Evolutionary conservation across 495 filamentous ascomycete genomes (phyloP).

Genomic region (Penicillium goetzii): DNA sequence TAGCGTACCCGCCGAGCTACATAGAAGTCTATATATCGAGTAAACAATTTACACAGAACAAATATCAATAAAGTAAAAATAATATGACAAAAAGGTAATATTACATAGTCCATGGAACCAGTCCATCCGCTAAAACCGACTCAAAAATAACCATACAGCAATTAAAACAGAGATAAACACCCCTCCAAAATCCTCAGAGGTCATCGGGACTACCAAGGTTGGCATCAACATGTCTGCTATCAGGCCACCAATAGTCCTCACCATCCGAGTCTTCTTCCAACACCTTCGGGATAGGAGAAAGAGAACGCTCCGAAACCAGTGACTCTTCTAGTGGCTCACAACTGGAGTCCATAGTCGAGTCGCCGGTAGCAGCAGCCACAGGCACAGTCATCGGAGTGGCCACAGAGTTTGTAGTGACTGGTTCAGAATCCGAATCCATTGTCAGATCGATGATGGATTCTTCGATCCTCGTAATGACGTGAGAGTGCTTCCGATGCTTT

Average conservation of each 20-base stretch:
- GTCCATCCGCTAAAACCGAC: constrained; percentile 1
- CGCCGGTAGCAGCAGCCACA: background rate
- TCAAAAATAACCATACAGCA: background rate
- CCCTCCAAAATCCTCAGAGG: background rate
- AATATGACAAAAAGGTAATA: background rate
- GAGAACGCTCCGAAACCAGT: background rate
- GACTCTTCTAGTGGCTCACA: background rate
- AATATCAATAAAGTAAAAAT: background rate
- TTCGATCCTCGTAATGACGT: constrained; percentile 19
- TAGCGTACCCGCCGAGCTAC: too few species aligned
- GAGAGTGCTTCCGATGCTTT: constrained; percentile 7
- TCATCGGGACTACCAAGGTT: constrained; percentile 26
- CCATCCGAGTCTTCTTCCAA: constrained; percentile 34
- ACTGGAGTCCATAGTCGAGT: background rate
- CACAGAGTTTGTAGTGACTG: background rate
- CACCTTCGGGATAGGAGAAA: constrained; percentile 4
- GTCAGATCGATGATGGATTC: constrained; percentile 38
- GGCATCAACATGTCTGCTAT: constrained; percentile 35
- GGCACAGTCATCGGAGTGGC: background rate
- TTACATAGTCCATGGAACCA: background rate
- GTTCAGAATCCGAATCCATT: constrained; percentile 22
- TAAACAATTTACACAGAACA: background rate
- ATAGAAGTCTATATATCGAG: background rate
- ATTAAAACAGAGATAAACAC: background rate
- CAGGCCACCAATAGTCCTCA: constrained; percentile 55